phyloP scores from a whole-genome alignment of 2,329 filamentous ascomycete species.

The Hymenoscyphus repandus region DNA sequence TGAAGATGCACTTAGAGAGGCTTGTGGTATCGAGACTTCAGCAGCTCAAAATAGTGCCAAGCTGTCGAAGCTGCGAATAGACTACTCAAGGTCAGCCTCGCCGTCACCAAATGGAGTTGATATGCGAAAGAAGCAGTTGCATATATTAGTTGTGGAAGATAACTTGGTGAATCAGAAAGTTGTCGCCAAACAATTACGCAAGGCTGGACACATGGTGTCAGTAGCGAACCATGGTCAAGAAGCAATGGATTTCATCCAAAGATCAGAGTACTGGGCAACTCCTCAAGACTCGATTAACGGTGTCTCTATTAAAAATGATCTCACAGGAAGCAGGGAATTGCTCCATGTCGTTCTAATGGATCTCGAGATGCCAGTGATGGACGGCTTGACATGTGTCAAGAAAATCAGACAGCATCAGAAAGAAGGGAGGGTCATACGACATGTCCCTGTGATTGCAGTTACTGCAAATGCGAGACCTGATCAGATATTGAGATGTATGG shows the following conservation, averaged over 20 bases:
- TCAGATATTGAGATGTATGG: conserved; percentile 63
- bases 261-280: conserved; percentile 49
- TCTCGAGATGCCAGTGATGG: conserved; percentile 78
- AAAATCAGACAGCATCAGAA: conserved; percentile 62
- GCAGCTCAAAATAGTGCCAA: conserved; percentile 4
- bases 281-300: background rate
- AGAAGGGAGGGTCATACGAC: conserved; percentile 50
- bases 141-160: conserved; percentile 52
- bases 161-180: conserved; percentile 57
- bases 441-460: conserved; percentile 69
- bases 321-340: conserved; percentile 13
- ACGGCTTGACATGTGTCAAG: conserved; percentile 66
- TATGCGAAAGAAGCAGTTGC: conserved; percentile 2
- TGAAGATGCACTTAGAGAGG: conserved; percentile 14
- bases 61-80: conserved; percentile 1
- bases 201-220: conserved; percentile 52
- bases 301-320: background rate
- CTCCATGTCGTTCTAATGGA: conserved; percentile 54
- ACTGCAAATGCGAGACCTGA: conserved; percentile 72
- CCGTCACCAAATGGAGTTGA: background rate
- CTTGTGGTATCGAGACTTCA: conserved; percentile 11
- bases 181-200: conserved; percentile 44
- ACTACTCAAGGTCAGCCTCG: background rate
- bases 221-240: conserved; percentile 61
- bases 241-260: conserved; percentile 50